Evolutionary conservation across 2,329 filamentous ascomycete species (phyloP).

Genomic region (Juglanconis oblonga): DNA sequence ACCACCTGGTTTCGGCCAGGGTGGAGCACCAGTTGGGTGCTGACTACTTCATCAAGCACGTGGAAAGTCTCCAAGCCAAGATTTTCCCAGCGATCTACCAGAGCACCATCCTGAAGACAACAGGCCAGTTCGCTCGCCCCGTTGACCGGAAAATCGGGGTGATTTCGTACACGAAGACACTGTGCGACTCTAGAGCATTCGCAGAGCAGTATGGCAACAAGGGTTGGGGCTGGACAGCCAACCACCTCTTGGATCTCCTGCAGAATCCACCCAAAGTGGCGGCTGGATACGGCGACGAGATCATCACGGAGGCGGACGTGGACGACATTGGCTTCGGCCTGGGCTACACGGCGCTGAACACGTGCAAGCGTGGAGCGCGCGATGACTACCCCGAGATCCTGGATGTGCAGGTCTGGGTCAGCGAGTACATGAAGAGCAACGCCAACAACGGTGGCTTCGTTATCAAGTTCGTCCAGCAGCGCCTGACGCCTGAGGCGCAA

Average conservation of each 20-base stretch:
- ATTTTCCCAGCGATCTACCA: conserved; percentile 86
- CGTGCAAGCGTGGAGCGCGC: conserved; percentile 69
- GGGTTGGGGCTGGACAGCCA: conserved; percentile 88
- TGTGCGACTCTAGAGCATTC: conserved; percentile 83
- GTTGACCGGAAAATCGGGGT: conserved; percentile 92
- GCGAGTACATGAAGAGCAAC: conserved; percentile 75
- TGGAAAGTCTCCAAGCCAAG: conserved; percentile 76
- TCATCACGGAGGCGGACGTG: conserved; percentile 83
- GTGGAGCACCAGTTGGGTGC: conserved; percentile 79
- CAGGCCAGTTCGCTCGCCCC: conserved; percentile 81
- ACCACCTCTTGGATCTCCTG: conserved; percentile 82
- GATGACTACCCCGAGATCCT: conserved; percentile 87
- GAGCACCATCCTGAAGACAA: conserved; percentile 81
- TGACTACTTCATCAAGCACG: conserved; percentile 84
- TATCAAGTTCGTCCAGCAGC: conserved; percentile 66
- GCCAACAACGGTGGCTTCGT: conserved; percentile 68
- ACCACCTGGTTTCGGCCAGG: conserved; percentile 81
- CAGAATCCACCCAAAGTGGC: conserved; percentile 77
- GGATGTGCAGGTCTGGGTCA: conserved; percentile 82
- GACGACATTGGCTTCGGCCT: conserved; percentile 95
- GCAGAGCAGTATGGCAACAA: conserved; percentile 72
- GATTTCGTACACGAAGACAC: conserved; percentile 86
- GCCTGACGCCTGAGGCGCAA: conserved; percentile 62
- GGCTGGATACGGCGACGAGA: conserved; percentile 65
- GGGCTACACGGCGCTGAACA: conserved; percentile 90